Base-by-base conservation (phyloP, 306 rosid species). In the Sophora flavescens region DNA sequence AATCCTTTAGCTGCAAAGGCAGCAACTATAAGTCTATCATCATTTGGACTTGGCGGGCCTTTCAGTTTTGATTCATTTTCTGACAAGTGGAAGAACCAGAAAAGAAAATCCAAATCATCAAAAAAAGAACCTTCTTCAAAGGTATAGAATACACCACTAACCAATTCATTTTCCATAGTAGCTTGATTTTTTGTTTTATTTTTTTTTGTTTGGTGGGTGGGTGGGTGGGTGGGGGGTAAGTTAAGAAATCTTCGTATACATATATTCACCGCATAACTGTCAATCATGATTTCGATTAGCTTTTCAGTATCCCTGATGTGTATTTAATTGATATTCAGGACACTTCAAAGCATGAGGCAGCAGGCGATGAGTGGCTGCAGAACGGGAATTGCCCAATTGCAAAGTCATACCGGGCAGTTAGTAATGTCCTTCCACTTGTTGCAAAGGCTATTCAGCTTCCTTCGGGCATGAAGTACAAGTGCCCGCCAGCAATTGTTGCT, bases 1-100 rank as follows among this genome's bases (percentile, higher is more conserved):
- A 90, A 95, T 84, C 98, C 98, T 63, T 87, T 95, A 80, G 97
- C 98, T 70, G 98, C 98, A 54, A 92, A 80, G 88, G 98, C 98
- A 52, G 98, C 98, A 71, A 95, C 98, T 39, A 95, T 95, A 80
- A 95, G 98, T 47, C 88, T 95, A 52, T 95, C 98, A 30, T 91
- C 98, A 72, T 95, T 95, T 82, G 98, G 98, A 80, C 83, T 86
- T 69, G 93, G 98, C 11, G 95, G 98, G 26, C 91, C 96, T 59
- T 95, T 92, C 57, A 42, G 96, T 79, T 95, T 95, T 80, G 98
- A 88, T 85, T 66, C 91, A 63, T 95, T 95, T 80, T 80, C 89
- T 60, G 86, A 81, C 65, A 95, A 92, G 86, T 92, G 88, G 90
- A 89, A 89, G 85, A 92, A 85, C 67, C 91, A 88, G 84, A 86